Percentiles rank a stretch among this genome's conserved stretches.
Evolutionary conservation across 208 protist species (phyloP).

Genomic region (Leishmania major): DNA sequence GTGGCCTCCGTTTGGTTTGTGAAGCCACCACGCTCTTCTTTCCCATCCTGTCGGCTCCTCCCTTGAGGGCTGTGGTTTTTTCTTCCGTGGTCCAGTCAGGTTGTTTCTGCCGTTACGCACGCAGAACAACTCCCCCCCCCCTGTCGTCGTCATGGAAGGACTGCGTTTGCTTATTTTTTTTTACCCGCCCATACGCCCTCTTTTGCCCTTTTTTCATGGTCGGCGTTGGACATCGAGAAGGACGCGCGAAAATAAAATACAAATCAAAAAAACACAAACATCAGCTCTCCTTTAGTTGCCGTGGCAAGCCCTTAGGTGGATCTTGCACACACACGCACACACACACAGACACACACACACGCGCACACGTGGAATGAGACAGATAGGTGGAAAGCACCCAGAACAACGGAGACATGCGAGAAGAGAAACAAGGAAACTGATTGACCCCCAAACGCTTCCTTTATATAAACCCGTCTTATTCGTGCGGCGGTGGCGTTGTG

Average conservation of each 20-base stretch:
- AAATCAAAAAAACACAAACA: neutral
- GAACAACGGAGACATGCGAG: neutral
- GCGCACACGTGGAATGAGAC: neutral
- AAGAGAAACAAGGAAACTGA: neutral
- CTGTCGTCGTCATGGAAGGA: neutral
- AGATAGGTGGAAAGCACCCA: neutral
- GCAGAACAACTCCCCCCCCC: too few relatives aligned
- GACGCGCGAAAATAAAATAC: neutral
- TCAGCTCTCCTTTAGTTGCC: constrained; percentile 8
- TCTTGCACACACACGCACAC: neutral
- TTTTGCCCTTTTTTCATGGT: neutral
- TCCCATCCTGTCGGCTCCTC: neutral
- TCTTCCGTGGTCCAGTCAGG: neutral
- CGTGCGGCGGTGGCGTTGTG: neutral
- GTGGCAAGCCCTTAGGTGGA: constrained; percentile 6
- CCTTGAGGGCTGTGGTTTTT: neutral
- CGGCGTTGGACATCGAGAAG: neutral
- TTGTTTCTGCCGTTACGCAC: neutral
- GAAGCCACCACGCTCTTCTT: neutral
- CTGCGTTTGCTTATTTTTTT: neutral
- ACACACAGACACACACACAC: too few relatives aligned
- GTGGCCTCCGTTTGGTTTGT: neutral
- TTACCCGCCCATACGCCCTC: neutral
- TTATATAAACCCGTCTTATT: neutral
- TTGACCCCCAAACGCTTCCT: neutral